Evolutionary conservation across 2,329 filamentous ascomycete genomes (phyloP).

Genomic region (Colletotrichum coccodes): DNA sequence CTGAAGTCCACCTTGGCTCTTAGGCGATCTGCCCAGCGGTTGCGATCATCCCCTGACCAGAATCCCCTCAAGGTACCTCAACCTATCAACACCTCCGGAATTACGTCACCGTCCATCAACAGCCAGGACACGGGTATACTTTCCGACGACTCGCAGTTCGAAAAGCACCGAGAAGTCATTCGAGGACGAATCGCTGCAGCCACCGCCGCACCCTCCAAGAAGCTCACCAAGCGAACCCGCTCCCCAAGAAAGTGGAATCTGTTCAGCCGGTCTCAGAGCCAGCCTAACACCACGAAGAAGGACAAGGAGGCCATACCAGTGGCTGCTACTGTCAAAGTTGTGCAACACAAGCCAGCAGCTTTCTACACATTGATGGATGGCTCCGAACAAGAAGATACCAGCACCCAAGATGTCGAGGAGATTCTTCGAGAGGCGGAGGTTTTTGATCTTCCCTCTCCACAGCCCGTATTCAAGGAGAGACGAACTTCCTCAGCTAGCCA

Average conservation of each 20-base stretch:
- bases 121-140: conserved; percentile 67
- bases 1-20: conserved; percentile 65
- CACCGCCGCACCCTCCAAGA: conserved; percentile 54
- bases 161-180: conserved; percentile 49
- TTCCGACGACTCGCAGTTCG: conserved; percentile 64
- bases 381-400: conserved; percentile 63
- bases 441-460: conserved; percentile 36
- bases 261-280: conserved; percentile 65
- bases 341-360: conserved; percentile 62
- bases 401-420: conserved; percentile 50
- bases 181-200: conserved; percentile 42
- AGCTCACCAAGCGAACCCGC: conserved; percentile 63
- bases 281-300: conserved; percentile 47
- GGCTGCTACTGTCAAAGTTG: conserved; percentile 58
- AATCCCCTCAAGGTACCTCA: conserved; percentile 59
- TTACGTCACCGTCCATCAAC: conserved; percentile 59
- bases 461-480: conserved; percentile 17
- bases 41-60: conserved; percentile 55
- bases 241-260: conserved; percentile 73
- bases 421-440: conserved; percentile 62
- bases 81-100: conserved; percentile 59
- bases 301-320: conserved; percentile 49
- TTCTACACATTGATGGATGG: conserved; percentile 73
- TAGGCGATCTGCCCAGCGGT: conserved; percentile 63
- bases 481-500: conserved; percentile 27